These are phyloP conservation scores for Colletotrichum incanum DNA, from an alignment of 2,329 filamentous ascomycete genomes.

Conservation along the genomic window DNA sequence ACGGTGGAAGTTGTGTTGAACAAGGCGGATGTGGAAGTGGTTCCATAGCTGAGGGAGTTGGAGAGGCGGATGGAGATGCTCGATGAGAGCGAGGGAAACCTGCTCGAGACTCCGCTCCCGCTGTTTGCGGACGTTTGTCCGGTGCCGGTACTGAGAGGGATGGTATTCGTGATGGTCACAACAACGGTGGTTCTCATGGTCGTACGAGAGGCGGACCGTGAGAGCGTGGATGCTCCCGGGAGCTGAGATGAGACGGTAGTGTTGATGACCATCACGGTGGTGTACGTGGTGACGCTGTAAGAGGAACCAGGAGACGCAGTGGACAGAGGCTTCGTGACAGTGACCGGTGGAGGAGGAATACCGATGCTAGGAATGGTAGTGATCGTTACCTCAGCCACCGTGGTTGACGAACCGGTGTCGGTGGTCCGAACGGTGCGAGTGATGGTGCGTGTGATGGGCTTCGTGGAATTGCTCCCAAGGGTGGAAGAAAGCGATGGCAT, in stretches of 20 bases:
- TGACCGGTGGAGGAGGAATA: conserved; percentile 1
- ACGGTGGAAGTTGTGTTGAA: neutral
- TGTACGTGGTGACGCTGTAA: conserved; percentile 27
- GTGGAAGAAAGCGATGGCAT: conserved; percentile 3
- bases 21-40: conserved; percentile 4
- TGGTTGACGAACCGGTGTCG: conserved; percentile 7
- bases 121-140: conserved; percentile 14
- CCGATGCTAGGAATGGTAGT: conserved; percentile 27
- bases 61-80: conserved; percentile 34
- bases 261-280: conserved; percentile 24
- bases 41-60: conserved; percentile 28
- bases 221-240: conserved; percentile 6
- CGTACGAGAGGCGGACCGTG: conserved; percentile 2
- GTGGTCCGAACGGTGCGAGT: conserved; percentile 7
- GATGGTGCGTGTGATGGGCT: neutral
- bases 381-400: neutral
- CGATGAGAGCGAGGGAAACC: neutral
- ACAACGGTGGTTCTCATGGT: conserved; percentile 28
- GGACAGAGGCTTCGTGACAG: neutral
- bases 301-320: conserved; percentile 2
- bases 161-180: conserved; percentile 24
- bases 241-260: conserved; percentile 33
- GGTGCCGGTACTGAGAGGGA: conserved; percentile 22
- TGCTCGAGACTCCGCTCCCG: conserved; percentile 20
- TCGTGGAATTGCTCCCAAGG: conserved; percentile 31